Evolutionary conservation across 441 rosid species (phyloP), one percentile per base, ranked within the genome.

Genomic region (Adansonia rubrostipa): DNA sequence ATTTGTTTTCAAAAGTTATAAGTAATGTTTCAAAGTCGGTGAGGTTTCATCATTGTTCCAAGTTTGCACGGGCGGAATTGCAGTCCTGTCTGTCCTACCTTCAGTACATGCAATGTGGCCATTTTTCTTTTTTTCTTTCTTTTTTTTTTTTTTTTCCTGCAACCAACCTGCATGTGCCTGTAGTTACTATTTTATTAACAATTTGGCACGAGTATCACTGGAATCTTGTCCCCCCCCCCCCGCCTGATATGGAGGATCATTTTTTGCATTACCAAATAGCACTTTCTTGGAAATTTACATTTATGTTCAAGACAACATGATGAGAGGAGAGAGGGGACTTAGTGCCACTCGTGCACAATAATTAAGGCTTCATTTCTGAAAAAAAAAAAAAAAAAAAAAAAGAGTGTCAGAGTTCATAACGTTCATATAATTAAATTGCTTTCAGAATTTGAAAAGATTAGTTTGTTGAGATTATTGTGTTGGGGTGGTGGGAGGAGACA

Each of bases 401-500:
- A 36, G n/a, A 14, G 36, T 61, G 66, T 9, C 20, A 22, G 10
- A 40, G 17, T 40, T 61, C 42, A 61, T 24, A 13, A 11, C 13
- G n/a, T 5, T 10, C 28, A 61, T 61, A 24, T 61, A 24, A 61
- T 51, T 28, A 33, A 53, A 8, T 9, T 71, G 47, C 24, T 33
- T 71, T 33, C 24, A 33, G 44, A 68, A 11, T 22, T 47, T 14
- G 64, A 9, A 60, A 60, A 20, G 11, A 60, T 24, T n/a, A 6
- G 10, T 57, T 57, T 57, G 62, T 53, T 53, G 57, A 14, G 56
- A 51, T 51, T 51, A 51, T 14, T 13, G 17, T 53, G 57, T 17
- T 20, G 56, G 61, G 75, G 48, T 28, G 14, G 67, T 42, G 48
- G 47, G 33, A 36, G 67, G 73, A 53, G 79, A 44, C 77, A 80